A percentile compares a stretch with the other conserved stretches of the same genome.
Evolutionary conservation across 1,284 basidiomycete genomes (phyloP).

Genomic region (Microbotryum scabiosae): DNA sequence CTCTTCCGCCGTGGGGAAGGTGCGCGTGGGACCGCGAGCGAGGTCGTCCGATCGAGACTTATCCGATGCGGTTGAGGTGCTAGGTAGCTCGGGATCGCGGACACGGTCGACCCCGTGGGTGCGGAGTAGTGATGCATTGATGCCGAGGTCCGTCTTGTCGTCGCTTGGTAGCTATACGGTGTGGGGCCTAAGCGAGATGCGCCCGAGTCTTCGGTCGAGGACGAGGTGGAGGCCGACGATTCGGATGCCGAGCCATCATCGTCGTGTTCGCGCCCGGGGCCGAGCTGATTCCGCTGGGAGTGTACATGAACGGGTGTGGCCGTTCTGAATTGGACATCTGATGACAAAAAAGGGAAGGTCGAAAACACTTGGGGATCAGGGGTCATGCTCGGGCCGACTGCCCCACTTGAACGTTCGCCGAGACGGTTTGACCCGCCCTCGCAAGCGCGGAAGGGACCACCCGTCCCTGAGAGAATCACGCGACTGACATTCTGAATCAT

Average conservation of each 20-base stretch:
- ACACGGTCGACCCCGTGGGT: slow-evolving; percentile 13
- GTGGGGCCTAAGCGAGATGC: slow-evolving; percentile 18
- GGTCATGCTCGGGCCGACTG: too few species aligned
- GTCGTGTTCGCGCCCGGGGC: slow-evolving; percentile 6
- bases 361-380: neutral
- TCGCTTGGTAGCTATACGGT: slow-evolving; percentile 30
- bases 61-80: slow-evolving; percentile 2
- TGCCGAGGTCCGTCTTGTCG: slow-evolving; percentile 19
- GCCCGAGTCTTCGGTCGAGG: slow-evolving; percentile 2
- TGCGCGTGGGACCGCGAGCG: slow-evolving; percentile 17
- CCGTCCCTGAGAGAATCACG: neutral
- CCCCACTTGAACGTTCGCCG: too few species aligned
- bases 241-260: slow-evolving; percentile 18
- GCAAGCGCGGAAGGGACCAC: too few species aligned
- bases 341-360: neutral
- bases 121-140: slow-evolving; percentile 5
- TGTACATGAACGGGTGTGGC: slow-evolving; percentile 22
- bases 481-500: slow-evolving; percentile 29
- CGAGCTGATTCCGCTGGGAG: neutral
- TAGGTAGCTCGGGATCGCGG: slow-evolving; percentile 26
- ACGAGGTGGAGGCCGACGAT: slow-evolving; percentile 16
- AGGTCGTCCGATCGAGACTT: slow-evolving; percentile 7
- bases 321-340: slow-evolving; percentile 28
- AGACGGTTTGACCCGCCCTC: too few species aligned
- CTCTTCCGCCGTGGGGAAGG: slow-evolving; percentile 16